These are phyloP conservation scores for Bremia lactucae DNA, from an alignment of 352 stramenopile species.

Conservation along the genomic window DNA sequence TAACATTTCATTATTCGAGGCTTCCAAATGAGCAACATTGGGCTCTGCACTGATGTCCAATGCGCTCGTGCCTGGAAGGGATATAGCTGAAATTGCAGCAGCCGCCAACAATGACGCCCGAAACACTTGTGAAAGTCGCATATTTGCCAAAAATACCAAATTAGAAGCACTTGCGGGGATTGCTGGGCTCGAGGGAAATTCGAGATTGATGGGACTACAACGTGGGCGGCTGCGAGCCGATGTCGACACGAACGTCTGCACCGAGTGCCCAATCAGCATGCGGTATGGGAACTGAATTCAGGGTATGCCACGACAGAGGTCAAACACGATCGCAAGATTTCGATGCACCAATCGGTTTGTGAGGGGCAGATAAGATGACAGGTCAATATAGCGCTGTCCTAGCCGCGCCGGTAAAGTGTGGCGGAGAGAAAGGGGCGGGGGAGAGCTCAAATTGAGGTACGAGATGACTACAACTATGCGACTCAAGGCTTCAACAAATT, in stretches of 20 bases:
- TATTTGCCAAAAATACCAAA: constrained; percentile 15
- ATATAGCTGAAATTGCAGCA: constrained; percentile 32
- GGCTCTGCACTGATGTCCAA: constrained; percentile 6
- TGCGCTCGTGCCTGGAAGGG: constrained; percentile 16
- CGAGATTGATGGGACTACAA: constrained; percentile 34
- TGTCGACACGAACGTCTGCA: constrained; percentile 7
- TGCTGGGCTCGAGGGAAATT: constrained; percentile 42
- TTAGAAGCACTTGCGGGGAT: constrained; percentile 5
- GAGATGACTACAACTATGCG: neutral
- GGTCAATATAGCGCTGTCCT: too few relatives aligned
- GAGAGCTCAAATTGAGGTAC: too few relatives aligned
- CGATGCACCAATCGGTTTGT: constrained; percentile 1
- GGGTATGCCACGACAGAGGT: constrained; percentile 12
- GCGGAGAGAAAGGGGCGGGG: constrained; percentile 10
- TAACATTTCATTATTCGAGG: constrained; percentile 13
- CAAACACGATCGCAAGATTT: neutral
- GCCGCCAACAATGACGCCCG: constrained; percentile 40
- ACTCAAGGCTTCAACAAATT: neutral
- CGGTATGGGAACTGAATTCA: constrained; percentile 14
- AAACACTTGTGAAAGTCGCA: constrained; percentile 48
- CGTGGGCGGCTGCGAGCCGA: constrained; percentile 19
- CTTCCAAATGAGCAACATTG: constrained; percentile 19
- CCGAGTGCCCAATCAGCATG: constrained; percentile 21
- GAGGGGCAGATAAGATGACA: neutral
- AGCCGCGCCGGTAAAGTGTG: constrained; percentile 3